phyloP scores from a whole-genome alignment of 2,329 filamentous ascomycete genomes.

The Cladophialophora carrionii region DNA sequence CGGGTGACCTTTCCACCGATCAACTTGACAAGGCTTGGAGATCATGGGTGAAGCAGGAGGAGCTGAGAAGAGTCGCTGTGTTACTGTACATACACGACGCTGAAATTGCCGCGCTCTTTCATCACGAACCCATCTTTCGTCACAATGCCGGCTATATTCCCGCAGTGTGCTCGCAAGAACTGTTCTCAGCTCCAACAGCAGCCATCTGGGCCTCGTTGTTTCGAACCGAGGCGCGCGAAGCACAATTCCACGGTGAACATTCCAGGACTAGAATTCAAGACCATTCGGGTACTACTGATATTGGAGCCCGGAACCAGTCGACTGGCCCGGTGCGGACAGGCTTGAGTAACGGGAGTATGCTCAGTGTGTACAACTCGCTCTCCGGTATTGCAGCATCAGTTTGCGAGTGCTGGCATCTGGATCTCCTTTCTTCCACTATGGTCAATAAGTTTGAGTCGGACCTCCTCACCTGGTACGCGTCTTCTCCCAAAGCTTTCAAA shows the following conservation, averaged over 20 bases:
- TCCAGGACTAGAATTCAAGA: background rate
- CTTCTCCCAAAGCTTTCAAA: conserved; percentile 9
- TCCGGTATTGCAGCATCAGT: conserved; percentile 27
- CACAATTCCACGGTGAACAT: background rate
- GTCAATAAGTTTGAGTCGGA: conserved; percentile 26
- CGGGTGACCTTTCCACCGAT: conserved; percentile 10
- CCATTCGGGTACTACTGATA: background rate
- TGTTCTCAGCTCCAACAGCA: conserved; percentile 27
- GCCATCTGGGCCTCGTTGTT: conserved; percentile 19
- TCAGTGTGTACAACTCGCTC: conserved; percentile 24
- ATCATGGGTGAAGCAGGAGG: conserved; percentile 24
- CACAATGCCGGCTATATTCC: conserved; percentile 22
- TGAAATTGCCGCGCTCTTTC: conserved; percentile 26
- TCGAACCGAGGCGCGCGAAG: conserved; percentile 9
- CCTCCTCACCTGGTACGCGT: conserved; percentile 21
- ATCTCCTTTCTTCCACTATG: conserved; percentile 12
- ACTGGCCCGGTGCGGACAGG: background rate
- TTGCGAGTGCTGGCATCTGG: conserved; percentile 23
- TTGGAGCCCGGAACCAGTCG: background rate
- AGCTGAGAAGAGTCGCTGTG: conserved; percentile 18
- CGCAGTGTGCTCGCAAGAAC: conserved; percentile 17
- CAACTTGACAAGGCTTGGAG: conserved; percentile 21
- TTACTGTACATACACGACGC: conserved; percentile 22
- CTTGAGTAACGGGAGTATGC: conserved; percentile 10
- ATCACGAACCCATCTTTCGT: conserved; percentile 27